Evolutionary conservation across 2,329 filamentous ascomycete genomes (phyloP), one percentile per base, ranked within the genome.

Genomic region (Clarireedia hainanense): DNA sequence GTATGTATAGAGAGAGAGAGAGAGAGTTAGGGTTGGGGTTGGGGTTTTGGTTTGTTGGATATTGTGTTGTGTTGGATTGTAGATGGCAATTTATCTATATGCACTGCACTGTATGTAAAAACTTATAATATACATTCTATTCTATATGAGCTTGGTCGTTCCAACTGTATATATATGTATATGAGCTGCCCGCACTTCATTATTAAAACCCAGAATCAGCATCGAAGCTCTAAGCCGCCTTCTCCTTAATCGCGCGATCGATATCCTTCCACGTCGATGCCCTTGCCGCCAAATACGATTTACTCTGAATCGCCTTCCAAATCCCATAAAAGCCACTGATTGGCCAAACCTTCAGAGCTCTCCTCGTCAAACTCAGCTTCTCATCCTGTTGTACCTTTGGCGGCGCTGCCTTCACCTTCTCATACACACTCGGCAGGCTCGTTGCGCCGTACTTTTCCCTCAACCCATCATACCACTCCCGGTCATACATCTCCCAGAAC

Each of bases 401-500:
- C 2, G 52, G 46, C 5, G 37, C 45, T 26, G 85, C 80, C 60
- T 76, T 77, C 45, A 87, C 82, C 72, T 90, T 90, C 64, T 89
- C 83, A 70, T 83, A 88, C 5, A 89, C 84, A 47, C 73, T 83
- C 26, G 86, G 86, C 63, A 89, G 71, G 6, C 76, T 74, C 0
- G 72, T 73, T 12, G 85, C 86, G 48, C 75, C 68, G 70, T 87
- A 89, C 67, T 85, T 86, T 24, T 66, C 59, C 15, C 86, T 74
- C 62, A 90, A 72, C 1, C 66, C 73, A 34, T 87, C 78, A 68
- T 90, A 89, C 77, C 77, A 81, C 10, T 67, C 64, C 45, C 73
- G 70, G 49, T 80, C 75, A 68, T 88, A 88, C 51, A 83, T 74
- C 36, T 72, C 64, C 84, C 84, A 88, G 71, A 88, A 90, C 66